A percentile compares a stretch with the other conserved stretches of the same genome.
These are phyloP conservation scores for Oropetium thomaeum DNA, from an alignment of 176 grass and related monocot species.

Conservation along the genomic window DNA sequence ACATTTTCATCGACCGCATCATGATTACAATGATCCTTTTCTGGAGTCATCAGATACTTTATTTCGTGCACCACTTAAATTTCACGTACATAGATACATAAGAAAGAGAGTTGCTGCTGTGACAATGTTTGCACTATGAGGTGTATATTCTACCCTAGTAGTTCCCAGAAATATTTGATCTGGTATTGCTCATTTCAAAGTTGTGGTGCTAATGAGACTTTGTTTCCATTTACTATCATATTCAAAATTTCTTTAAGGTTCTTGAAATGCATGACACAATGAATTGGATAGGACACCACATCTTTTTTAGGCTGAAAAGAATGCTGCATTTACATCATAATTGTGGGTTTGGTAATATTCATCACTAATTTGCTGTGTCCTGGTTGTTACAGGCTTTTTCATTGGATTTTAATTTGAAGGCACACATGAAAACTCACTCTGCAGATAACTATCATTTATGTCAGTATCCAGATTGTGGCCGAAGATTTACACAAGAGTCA, in stretches of 20 bases:
- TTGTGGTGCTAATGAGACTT: background rate
- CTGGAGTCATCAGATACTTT: background rate
- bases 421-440: conserved; percentile 92
- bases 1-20: background rate
- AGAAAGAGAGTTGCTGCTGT: background rate
- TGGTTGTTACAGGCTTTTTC: conserved; percentile 83
- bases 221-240: background rate
- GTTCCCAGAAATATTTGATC: background rate
- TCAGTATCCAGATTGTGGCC: conserved; percentile 70
- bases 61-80: background rate
- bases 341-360: background rate
- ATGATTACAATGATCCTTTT: background rate
- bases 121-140: background rate
- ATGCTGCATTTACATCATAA: background rate
- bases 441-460: conserved; percentile 91
- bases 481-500: conserved; percentile 86
- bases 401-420: conserved; percentile 93
- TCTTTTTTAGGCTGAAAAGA: background rate
- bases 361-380: conserved; percentile 8
- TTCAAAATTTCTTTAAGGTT: background rate
- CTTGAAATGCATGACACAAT: background rate
- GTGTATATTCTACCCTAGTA: background rate
- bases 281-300: background rate
- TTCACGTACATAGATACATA: background rate
- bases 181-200: background rate